Evolutionary conservation across 306 rosid genomes (phyloP).

Genomic region (Prunus davidiana): DNA sequence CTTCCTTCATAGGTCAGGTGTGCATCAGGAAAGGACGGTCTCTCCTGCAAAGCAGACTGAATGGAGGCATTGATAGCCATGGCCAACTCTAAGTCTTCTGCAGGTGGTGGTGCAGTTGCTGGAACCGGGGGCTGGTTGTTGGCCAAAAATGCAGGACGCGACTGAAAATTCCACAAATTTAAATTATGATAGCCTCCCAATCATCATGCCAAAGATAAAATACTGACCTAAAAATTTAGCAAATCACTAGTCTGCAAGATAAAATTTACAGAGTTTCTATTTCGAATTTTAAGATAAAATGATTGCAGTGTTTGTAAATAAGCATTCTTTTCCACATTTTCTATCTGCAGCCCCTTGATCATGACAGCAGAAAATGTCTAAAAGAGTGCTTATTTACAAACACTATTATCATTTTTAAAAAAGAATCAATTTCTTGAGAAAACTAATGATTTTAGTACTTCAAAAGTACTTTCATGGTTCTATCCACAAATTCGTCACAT

Average conservation of each 20-base stretch:
- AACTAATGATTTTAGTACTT: not conserved
- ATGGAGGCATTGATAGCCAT: constrained; percentile 74
- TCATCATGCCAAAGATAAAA: not conserved
- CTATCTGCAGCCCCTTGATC: not conserved
- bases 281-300: too few species aligned
- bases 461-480: not conserved
- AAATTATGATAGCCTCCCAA: constrained; percentile 12
- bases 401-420: not conserved
- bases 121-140: constrained; percentile 40
- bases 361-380: not conserved
- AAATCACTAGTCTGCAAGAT: not conserved
- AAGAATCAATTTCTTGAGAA: not conserved
- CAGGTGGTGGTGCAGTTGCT: constrained; percentile 71
- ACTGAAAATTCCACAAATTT: constrained; percentile 41
- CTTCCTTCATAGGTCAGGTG: constrained; percentile 51
- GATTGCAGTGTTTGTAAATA: too few species aligned
- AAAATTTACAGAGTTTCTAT: not conserved
- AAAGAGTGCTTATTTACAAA: not conserved
- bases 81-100: constrained; percentile 68
- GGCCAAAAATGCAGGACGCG: constrained; percentile 59
- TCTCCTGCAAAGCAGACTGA: constrained; percentile 55
- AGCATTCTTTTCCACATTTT: too few species aligned
- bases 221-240: not conserved
- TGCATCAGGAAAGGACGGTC: constrained; percentile 42
- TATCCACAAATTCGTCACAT: not conserved